phyloP scores from a whole-genome alignment of 2,329 filamentous ascomycete genomes.

The Diaporthe aspalathi region DNA sequence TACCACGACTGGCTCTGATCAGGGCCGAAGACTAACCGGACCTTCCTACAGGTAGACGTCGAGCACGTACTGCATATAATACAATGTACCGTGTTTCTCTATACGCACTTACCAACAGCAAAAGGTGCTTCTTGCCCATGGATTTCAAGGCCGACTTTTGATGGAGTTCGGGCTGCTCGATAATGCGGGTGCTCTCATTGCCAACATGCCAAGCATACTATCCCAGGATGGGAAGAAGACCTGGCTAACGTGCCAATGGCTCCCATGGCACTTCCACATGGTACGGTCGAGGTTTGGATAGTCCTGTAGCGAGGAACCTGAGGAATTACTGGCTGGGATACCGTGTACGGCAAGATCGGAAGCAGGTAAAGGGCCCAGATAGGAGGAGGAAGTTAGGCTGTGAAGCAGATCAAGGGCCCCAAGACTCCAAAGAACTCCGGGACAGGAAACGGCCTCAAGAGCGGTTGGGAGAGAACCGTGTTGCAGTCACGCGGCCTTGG shows the following conservation, averaged over 20 bases:
- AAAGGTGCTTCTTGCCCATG: background rate
- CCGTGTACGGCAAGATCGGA: background rate
- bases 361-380: background rate
- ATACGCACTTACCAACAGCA: too few relatives aligned
- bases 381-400: background rate
- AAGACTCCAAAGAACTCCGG: background rate
- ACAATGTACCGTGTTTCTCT: too few relatives aligned
- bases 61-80: background rate
- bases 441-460: background rate
- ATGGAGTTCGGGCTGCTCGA: background rate
- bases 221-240: background rate
- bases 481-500: background rate
- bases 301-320: background rate
- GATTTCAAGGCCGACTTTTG: background rate
- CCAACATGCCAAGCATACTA: background rate
- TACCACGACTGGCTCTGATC: background rate
- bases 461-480: background rate
- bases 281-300: background rate
- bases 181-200: background rate
- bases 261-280: background rate
- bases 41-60: too few relatives aligned
- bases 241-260: background rate
- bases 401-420: background rate
- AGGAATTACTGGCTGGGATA: background rate
- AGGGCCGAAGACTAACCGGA: too few relatives aligned